Percentiles rank a stretch among this genome's conserved stretches.
These are phyloP conservation scores for Lodderomyces beijingensis DNA, from an alignment of 1,139 yeast genomes.

Conservation along the genomic window DNA sequence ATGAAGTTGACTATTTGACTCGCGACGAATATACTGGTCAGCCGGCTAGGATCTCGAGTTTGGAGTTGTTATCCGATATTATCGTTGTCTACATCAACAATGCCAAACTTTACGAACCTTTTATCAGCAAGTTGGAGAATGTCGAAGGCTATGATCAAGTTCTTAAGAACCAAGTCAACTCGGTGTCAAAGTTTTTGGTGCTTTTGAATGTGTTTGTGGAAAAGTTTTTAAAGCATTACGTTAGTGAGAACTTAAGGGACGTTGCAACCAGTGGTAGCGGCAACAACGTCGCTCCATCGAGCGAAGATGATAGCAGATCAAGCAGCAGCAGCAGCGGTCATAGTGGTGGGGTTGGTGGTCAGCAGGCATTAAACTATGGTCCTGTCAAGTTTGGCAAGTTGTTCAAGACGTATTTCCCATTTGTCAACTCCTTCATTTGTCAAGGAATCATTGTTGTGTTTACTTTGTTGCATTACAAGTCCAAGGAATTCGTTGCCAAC, in stretches of 20 bases:
- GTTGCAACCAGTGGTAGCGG: constrained; percentile 2
- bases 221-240: constrained; percentile 10
- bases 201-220: constrained; percentile 17
- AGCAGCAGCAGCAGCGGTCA: background rate
- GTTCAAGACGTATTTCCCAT: constrained; percentile 39
- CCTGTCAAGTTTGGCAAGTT: constrained; percentile 26
- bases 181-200: constrained; percentile 37
- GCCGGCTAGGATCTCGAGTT: constrained; percentile 30
- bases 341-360: background rate
- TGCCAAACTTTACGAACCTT: constrained; percentile 51
- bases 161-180: constrained; percentile 29
- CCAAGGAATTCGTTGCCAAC: constrained; percentile 28
- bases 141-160: constrained; percentile 25
- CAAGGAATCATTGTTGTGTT: constrained; percentile 51
- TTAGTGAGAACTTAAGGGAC: constrained; percentile 6
- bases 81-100: constrained; percentile 44
- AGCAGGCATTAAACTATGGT: constrained; percentile 6
- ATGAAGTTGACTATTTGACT: constrained; percentile 3
- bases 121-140: constrained; percentile 36
- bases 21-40: constrained; percentile 15
- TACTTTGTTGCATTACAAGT: constrained; percentile 44
- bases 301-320: background rate
- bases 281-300: background rate
- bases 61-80: constrained; percentile 41
- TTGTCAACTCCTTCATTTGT: constrained; percentile 45